Evolutionary conservation across 2,329 filamentous ascomycete genomes (phyloP).

Genomic region (Endothia cerciana): DNA sequence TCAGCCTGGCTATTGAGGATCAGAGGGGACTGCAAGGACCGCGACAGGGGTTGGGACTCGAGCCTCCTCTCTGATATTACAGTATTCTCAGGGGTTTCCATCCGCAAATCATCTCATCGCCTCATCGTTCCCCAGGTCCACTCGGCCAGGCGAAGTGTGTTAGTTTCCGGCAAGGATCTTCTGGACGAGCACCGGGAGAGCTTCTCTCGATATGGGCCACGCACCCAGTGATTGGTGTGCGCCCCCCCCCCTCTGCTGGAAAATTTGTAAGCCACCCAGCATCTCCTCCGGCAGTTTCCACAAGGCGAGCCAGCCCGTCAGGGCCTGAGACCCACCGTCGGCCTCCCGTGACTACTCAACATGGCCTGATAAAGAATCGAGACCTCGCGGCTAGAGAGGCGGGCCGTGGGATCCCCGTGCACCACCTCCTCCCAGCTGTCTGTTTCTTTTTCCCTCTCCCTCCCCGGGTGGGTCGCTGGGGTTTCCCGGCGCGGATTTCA

Average conservation of each 20-base stretch:
- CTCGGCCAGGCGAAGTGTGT: neutral
- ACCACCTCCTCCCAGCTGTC: neutral
- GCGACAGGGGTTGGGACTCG: neutral
- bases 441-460: neutral
- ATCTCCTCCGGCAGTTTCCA: neutral
- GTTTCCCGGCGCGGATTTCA: neutral
- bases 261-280: no score
- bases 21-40: neutral
- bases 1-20: neutral
- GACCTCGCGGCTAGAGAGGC: neutral
- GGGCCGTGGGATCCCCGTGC: conserved; percentile 3
- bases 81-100: neutral
- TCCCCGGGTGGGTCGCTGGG: neutral
- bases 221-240: no score
- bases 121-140: neutral
- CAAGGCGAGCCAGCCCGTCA: neutral
- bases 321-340: neutral
- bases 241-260: no score
- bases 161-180: conserved; percentile 1
- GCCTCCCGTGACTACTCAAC: neutral
- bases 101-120: neutral
- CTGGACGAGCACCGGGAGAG: neutral
- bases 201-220: no score
- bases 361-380: conserved; percentile 5
- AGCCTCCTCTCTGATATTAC: conserved; percentile 1